These are phyloP conservation scores for Agaricus blazei DNA, from an alignment of 768 basidiomycete genomes.

Conservation along the genomic window DNA sequence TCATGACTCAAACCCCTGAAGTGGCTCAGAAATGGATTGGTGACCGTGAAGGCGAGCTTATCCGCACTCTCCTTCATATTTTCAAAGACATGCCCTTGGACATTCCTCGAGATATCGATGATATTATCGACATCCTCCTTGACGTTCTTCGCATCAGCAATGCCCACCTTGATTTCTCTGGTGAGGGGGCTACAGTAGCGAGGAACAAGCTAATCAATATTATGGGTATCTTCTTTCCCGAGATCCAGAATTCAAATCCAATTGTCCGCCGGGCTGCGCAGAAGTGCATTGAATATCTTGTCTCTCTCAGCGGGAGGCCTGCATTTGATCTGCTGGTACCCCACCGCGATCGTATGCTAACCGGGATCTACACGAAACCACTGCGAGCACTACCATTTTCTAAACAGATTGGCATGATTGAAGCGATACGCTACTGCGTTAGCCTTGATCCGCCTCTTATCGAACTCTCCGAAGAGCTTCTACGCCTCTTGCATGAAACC, in stretches of 20 bases:
- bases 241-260: conserved; percentile 82
- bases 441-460: conserved; percentile 85
- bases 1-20: conserved; percentile 68
- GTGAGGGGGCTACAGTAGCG: conserved; percentile 36
- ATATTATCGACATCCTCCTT: conserved; percentile 73
- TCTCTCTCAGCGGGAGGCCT: conserved; percentile 64
- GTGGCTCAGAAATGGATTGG: conserved; percentile 75
- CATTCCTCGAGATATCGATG: conserved; percentile 74
- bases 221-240: conserved; percentile 80
- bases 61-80: conserved; percentile 85
- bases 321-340: conserved; percentile 76
- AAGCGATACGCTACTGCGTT: conserved; percentile 92
- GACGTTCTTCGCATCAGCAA: conserved; percentile 61
- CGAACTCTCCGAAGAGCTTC: conserved; percentile 88
- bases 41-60: conserved; percentile 85
- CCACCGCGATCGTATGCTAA: conserved; percentile 84
- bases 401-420: conserved; percentile 97
- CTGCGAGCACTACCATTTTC: conserved; percentile 90
- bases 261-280: conserved; percentile 84
- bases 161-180: conserved; percentile 38
- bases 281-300: conserved; percentile 71
- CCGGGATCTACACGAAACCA: conserved; percentile 93
- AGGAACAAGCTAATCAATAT: conserved; percentile 62
- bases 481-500: conserved; percentile 88
- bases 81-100: conserved; percentile 94